Evolutionary conservation across 495 filamentous ascomycete genomes (phyloP), one percentile per base, ranked within the genome.

Genomic region (Podospora pseudoanserina): DNA sequence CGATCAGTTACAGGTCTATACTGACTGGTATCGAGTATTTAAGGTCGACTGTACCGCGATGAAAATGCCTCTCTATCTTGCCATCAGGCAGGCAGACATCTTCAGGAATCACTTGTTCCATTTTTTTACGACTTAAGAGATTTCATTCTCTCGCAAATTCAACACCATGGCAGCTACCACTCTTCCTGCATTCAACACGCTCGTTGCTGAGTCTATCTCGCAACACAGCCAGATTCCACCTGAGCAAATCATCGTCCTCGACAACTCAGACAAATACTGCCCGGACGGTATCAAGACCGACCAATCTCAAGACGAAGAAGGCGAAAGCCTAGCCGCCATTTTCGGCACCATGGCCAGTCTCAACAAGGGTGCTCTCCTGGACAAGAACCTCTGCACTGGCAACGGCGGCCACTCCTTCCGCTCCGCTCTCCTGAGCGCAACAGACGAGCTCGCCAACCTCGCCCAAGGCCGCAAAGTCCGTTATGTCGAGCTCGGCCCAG

Each of bases 201-300:
- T 58, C 55, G 55, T 58, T 7, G 55, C 55, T n/a, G n/a, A 58
- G 55, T 58, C 55, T n/a, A 58, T 58, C 55, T 9, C 55, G 5
- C n/a, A 19, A n/a, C 55, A 58, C n/a, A 58, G n/a, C 2, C n/a
- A 58, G n/a, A 58, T 58, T n/a, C 23, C 55, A 19, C 55, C 55
- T 26, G 55, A 58, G 55, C 4, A 58, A 18, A 58, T 58, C 55
- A 58, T 58, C 23, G 55, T 58, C 55, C 55, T 58, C 55, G 55
- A 58, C 55, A 58, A 58, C 55, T 58, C 55, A 7, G 55, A 58
- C 55, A 58, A 58, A 23, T 58, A 58, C 18, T 58, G 55, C 23
- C 55, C 55, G 3, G 55, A 58, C n/a, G 55, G n/a, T 18, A 58
- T 58, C 55, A 58, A 58, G n/a, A 19, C 55, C 55, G 55, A 20